These are phyloP conservation scores for Thymus mandschuricus DNA, from an alignment of 257 asterid species.

Conservation along the genomic window DNA sequence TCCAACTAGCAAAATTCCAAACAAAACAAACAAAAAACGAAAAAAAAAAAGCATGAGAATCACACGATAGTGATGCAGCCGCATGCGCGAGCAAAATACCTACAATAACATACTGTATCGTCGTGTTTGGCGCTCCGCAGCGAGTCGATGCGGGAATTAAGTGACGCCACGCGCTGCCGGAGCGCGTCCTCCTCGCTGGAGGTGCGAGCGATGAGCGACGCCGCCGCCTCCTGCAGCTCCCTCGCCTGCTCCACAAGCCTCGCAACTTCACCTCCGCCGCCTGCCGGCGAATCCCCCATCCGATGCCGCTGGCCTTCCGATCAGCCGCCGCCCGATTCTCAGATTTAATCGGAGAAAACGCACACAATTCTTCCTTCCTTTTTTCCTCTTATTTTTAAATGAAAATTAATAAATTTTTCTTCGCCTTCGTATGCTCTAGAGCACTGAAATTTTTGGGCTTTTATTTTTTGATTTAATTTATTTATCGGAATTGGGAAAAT, in stretches of 20 bases:
- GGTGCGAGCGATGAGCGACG: slow-evolving; percentile 74
- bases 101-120: slow-evolving; percentile 50
- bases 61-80: slow-evolving; percentile 3
- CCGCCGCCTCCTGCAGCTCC: slow-evolving; percentile 91
- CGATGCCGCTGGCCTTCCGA: slow-evolving; percentile 34
- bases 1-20: slow-evolving; percentile 54
- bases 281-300: slow-evolving; percentile 68
- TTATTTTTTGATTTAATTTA: neutral
- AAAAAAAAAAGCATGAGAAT: neutral
- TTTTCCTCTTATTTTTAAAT: no score
- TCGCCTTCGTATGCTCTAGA: neutral
- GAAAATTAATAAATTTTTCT: no score
- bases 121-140: slow-evolving; percentile 55
- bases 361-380: no score
- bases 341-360: slow-evolving; percentile 29
- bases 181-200: slow-evolving; percentile 85
- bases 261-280: slow-evolving; percentile 48
- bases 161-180: slow-evolving; percentile 76
- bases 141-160: slow-evolving; percentile 64
- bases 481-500: slow-evolving; percentile 32
- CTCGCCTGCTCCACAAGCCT: slow-evolving; percentile 76
- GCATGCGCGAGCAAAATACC: slow-evolving; percentile 32
- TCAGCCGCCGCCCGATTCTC: slow-evolving; percentile 32
- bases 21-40: neutral
- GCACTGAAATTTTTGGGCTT: slow-evolving; percentile 14